Base-by-base conservation (phyloP, 371 early-diverging fungal genomes). In the Actinomucor elegans region DNA sequence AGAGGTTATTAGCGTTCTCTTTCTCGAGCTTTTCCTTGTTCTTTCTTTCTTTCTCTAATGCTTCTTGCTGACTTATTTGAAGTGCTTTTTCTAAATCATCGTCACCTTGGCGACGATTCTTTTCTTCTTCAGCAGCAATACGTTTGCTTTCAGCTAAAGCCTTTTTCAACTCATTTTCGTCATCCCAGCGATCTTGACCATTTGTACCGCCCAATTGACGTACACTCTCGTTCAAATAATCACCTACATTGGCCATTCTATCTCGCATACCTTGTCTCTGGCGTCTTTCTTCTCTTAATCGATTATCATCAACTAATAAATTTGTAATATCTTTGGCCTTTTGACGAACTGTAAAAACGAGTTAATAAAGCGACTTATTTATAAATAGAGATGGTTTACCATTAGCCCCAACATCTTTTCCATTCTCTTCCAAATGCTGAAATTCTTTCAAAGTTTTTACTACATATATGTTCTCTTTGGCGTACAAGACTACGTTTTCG, bases 361-460 rank as follows among this genome's bases (percentile, higher is more conserved):
- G 1, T 48, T 41, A 15, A 40, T 34, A 34, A 5, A n/a, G 5
- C 10, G 26, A 35, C 3, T 4, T 33, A 18, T 31, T 21, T 44
- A 26, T 17, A 44, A 29, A n/a, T 35, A n/a, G n/a, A n/a, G 46
- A 45, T 44, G 17, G 4, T 27, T 49, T 49, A 90, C 90, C 89
- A 64, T 93, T 91, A 1, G 84, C 78, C 5, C 95, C 97, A 65
- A 92, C 92, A 69, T 96, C 97, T 45, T 78, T 82, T 31, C 93
- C 93, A 28, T 84, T 81, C 20, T 95, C 96, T 66, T 96, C 95
- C n/a, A 92, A 75, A 67, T 87, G 89, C 65, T 94, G 94, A 66
- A 95, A 97, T 72, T 96, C 97, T 48, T 88, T 88, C 43, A 96
- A 71, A 0, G 98, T 96, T 67, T 93, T 96, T 55, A 97, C 89